These are phyloP conservation scores for Isatis tinctoria DNA, from an alignment of 345 rosid species.

Conservation along the genomic window DNA sequence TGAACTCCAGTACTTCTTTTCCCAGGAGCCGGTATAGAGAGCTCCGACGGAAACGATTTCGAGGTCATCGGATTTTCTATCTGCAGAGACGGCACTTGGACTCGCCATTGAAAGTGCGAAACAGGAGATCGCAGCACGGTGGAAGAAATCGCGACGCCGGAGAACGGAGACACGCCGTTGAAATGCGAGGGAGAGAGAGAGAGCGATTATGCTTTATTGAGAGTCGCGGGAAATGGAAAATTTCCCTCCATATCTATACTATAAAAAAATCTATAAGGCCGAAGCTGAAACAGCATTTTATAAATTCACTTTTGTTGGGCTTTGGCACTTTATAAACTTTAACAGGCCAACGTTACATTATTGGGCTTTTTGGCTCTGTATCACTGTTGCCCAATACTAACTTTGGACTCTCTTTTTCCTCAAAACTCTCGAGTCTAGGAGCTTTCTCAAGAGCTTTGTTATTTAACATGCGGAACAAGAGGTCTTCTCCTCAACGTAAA, in stretches of 20 bases:
- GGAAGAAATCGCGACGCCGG: constrained; percentile 5
- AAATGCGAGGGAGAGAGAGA: neutral
- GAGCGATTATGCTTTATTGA: neutral
- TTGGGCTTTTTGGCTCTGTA: too few species aligned
- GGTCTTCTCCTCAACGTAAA: too few species aligned
- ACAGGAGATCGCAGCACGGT: neutral
- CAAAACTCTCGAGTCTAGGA: too few species aligned
- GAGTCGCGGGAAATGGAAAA: constrained; percentile 24
- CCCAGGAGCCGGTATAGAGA: constrained; percentile 69
- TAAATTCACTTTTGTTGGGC: neutral
- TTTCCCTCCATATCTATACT: constrained; percentile 19
- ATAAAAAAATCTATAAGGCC: neutral
- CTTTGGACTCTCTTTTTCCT: too few species aligned
- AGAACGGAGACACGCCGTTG: neutral
- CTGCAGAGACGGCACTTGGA: constrained; percentile 30
- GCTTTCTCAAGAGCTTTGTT: too few species aligned
- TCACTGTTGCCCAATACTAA: too few species aligned
- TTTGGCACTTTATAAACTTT: neutral
- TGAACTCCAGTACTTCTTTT: constrained; percentile 92
- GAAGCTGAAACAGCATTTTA: neutral
- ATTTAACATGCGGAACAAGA: too few species aligned
- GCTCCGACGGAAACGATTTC: constrained; percentile 77
- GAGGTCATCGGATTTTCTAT: constrained; percentile 46
- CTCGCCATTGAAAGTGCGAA: constrained; percentile 37
- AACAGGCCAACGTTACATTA: neutral